Evolutionary conservation across 345 rosid genomes (phyloP).

Genomic region (Carallia brachiata): DNA sequence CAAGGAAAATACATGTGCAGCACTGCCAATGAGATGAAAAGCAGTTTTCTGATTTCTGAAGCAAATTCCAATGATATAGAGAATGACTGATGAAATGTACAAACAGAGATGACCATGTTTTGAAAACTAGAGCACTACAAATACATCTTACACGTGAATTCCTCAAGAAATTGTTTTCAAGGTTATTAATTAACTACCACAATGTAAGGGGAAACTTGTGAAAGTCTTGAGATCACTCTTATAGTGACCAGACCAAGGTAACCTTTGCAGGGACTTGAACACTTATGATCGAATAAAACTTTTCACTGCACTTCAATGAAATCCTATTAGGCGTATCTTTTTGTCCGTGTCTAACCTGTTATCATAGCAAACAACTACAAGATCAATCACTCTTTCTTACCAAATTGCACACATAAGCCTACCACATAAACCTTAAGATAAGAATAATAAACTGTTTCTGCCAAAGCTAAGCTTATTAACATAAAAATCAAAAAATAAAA

Average conservation of each 20-base stretch:
- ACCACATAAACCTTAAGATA: too few relatives aligned
- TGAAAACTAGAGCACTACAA: not conserved
- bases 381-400: too few relatives aligned
- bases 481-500: too few relatives aligned
- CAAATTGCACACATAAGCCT: too few relatives aligned
- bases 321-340: too few relatives aligned
- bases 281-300: too few relatives aligned
- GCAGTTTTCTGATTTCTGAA: not conserved
- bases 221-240: not conserved
- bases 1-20: not conserved
- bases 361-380: too few relatives aligned
- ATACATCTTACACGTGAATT: not conserved
- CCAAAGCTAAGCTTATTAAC: too few relatives aligned
- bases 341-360: too few relatives aligned
- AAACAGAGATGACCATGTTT: not conserved
- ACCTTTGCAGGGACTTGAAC: too few relatives aligned
- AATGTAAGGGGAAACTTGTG: not conserved
- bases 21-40: not conserved
- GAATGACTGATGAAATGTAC: not conserved
- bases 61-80: not conserved
- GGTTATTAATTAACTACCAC: not conserved
- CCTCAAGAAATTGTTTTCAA: not conserved
- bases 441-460: too few relatives aligned
- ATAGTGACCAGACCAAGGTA: not conserved
- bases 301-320: too few relatives aligned